phyloP scores from a whole-genome alignment of 148 eudicot species.

The Bassia scoparia region DNA sequence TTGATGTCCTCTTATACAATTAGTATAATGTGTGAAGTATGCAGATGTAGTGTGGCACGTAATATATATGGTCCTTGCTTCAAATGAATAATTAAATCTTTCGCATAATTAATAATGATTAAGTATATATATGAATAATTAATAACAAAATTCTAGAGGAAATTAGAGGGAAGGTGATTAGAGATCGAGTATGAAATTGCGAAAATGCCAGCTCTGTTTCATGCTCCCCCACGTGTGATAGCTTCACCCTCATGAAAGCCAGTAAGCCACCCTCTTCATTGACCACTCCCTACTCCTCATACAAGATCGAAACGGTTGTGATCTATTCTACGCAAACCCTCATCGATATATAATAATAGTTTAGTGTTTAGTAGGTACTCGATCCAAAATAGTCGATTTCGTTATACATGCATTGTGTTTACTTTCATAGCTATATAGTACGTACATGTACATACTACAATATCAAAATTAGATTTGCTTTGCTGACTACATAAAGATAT shows the following conservation, averaged over 20 bases:
- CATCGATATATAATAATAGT: too few species aligned
- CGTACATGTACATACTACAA: too few species aligned
- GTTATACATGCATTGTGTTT: too few species aligned
- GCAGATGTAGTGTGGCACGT: background rate
- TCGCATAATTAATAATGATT: background rate
- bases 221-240: constrained; percentile 20
- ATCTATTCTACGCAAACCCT: too few species aligned
- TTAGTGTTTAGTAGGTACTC: too few species aligned
- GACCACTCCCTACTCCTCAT: background rate
- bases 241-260: background rate
- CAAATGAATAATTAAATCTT: background rate
- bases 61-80: background rate
- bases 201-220: constrained; percentile 14
- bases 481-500: too few species aligned
- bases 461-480: too few species aligned
- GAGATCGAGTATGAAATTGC: background rate
- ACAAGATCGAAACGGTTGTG: too few species aligned
- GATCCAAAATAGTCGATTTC: too few species aligned
- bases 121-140: background rate
- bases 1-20: background rate
- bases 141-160: background rate
- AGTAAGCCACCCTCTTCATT: background rate
- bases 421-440: background rate
- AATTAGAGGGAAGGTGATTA: constrained; percentile 7
- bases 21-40: background rate